Evolutionary conservation across 225 moss, liverwort and hornwort genomes (phyloP).

Genomic region (Takakia lepidozioides): DNA sequence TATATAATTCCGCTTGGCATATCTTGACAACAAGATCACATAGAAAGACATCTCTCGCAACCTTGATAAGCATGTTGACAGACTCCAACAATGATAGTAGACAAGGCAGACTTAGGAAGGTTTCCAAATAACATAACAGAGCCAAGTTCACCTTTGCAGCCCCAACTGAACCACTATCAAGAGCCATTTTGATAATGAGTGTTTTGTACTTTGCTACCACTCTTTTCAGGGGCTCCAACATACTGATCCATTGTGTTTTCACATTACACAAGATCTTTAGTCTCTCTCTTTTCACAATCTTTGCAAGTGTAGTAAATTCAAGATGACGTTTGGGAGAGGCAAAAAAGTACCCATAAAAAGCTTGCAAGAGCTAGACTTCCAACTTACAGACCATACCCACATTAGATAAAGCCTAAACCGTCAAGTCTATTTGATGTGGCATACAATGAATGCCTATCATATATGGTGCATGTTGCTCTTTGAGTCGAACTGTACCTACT

Average conservation of each 20-base stretch:
- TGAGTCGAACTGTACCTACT: neutral
- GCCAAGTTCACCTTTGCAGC: neutral
- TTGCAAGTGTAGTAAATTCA: neutral
- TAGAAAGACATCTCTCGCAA: neutral
- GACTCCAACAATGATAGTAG: neutral
- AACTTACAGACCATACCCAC: neutral
- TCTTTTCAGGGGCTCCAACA: neutral
- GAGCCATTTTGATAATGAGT: neutral
- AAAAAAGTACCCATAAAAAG: neutral
- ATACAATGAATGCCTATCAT: slow-evolving; percentile 2
- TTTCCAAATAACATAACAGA: neutral
- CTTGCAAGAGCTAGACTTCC: slow-evolving; percentile 2
- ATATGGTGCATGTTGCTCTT: neutral
- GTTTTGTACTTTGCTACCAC: neutral
- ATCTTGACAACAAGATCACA: neutral
- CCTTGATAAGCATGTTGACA: neutral
- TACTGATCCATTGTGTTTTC: neutral
- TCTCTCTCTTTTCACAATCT: neutral
- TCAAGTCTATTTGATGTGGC: neutral
- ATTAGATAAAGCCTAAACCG: neutral
- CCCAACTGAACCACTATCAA: neutral
- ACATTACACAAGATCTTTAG: neutral
- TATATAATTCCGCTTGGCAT: neutral
- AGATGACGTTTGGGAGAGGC: too few species aligned
- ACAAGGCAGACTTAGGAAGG: neutral